phyloP scores from a whole-genome alignment of 2,329 filamentous ascomycete species.

The Xylaria sp. region DNA sequence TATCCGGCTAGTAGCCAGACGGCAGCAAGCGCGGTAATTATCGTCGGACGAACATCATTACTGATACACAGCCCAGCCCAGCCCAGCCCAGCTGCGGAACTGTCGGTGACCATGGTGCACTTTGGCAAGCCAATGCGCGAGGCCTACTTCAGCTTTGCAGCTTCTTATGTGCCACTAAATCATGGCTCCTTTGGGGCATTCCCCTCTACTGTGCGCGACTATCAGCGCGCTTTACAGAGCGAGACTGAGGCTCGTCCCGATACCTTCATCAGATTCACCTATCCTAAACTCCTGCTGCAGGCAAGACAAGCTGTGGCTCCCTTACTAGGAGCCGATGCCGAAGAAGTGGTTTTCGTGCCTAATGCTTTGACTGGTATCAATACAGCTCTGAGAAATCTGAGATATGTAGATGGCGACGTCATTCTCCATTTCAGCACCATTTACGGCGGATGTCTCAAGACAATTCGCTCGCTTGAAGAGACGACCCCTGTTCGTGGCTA shows the following conservation, averaged over 20 bases:
- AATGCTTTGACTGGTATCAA: slow-evolving; percentile 78
- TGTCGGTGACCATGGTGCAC: slow-evolving; percentile 27
- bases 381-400: slow-evolving; percentile 72
- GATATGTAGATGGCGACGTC: slow-evolving; percentile 68
- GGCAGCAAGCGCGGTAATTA: neutral
- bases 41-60: slow-evolving; percentile 5
- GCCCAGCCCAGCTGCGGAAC: neutral
- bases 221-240: slow-evolving; percentile 64
- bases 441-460: slow-evolving; percentile 74
- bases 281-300: slow-evolving; percentile 63
- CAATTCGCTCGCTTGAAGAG: slow-evolving; percentile 69
- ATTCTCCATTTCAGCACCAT: slow-evolving; percentile 75
- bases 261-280: slow-evolving; percentile 70
- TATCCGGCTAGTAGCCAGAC: slow-evolving; percentile 4
- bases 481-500: slow-evolving; percentile 55
- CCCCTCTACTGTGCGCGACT: slow-evolving; percentile 64
- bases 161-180: slow-evolving; percentile 50
- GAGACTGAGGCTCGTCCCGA: slow-evolving; percentile 71
- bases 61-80: neutral
- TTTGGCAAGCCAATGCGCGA: slow-evolving; percentile 48
- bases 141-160: slow-evolving; percentile 48
- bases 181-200: slow-evolving; percentile 74
- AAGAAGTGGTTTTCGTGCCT: slow-evolving; percentile 73
- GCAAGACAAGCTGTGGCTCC: slow-evolving; percentile 68
- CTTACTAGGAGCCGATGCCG: slow-evolving; percentile 67